A percentile compares a stretch with the other conserved stretches of the same genome.
These are phyloP conservation scores for Rubia tinctorum DNA, from an alignment of 305 asterid species.

Conservation along the genomic window DNA sequence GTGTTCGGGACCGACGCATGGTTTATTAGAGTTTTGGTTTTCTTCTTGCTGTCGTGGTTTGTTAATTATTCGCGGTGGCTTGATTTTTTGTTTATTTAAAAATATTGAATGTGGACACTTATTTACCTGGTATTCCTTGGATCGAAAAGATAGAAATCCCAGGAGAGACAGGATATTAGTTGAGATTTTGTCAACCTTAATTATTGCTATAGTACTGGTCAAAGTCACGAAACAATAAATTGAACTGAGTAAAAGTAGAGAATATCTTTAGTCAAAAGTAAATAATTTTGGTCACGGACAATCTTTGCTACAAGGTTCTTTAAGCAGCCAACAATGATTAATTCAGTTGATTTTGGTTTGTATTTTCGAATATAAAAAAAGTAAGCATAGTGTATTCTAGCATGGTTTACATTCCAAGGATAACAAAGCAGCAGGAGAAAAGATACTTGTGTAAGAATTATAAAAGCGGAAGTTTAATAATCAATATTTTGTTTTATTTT, in stretches of 20 bases:
- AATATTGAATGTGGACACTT: background rate
- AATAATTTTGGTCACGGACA: background rate
- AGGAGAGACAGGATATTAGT: background rate
- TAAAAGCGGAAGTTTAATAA: too few species aligned
- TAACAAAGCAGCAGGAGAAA: too few species aligned
- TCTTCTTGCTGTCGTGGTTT: too few species aligned
- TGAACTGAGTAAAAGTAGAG: background rate
- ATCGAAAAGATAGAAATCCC: background rate
- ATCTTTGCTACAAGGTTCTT: background rate
- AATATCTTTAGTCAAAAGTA: background rate
- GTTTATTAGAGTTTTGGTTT: too few species aligned
- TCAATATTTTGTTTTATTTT: too few species aligned
- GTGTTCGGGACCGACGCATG: too few species aligned
- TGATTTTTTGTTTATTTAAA: background rate
- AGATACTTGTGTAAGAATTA: too few species aligned
- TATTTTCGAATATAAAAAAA: too few species aligned
- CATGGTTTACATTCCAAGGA: too few species aligned
- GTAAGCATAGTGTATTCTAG: too few species aligned
- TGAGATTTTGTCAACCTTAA: slow-evolving; percentile 7
- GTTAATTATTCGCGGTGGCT: background rate
- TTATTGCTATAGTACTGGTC: background rate
- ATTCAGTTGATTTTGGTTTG: background rate
- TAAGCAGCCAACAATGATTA: background rate
- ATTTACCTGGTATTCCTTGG: background rate
- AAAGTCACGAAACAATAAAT: background rate